Percentiles rank a stretch among this genome's conserved stretches.
Evolutionary conservation across 2,329 filamentous ascomycete species (phyloP).

Genomic region (Penicillium sp.): DNA sequence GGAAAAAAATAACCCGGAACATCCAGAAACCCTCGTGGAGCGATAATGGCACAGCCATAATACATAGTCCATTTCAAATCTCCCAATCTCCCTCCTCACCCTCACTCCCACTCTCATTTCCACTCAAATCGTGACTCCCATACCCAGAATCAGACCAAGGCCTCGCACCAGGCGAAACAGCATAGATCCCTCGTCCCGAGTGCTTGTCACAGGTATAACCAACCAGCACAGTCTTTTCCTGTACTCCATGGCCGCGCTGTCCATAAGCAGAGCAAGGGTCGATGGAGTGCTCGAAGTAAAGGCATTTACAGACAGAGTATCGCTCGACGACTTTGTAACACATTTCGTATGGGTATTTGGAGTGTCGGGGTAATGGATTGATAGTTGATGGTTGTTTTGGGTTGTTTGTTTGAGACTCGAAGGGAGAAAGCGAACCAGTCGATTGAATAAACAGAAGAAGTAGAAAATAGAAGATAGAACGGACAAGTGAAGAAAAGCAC

Average conservation of each 20-base stretch:
- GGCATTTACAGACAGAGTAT: slow-evolving; percentile 81
- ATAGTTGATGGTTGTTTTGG: background rate
- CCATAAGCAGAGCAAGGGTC: slow-evolving; percentile 78
- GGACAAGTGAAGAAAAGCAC: background rate
- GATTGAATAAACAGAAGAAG: background rate
- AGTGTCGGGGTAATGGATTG: no score
- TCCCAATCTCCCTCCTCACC: background rate
- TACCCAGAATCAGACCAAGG: slow-evolving; percentile 29
- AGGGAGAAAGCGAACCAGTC: background rate
- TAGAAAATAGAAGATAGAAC: background rate
- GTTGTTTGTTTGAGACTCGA: background rate
- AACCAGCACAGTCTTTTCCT: slow-evolving; percentile 75
- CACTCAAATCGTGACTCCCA: slow-evolving; percentile 12
- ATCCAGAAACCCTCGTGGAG: background rate
- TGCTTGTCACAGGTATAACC: slow-evolving; percentile 74
- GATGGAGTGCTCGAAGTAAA: slow-evolving; percentile 84
- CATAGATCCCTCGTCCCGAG: slow-evolving; percentile 20
- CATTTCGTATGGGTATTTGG: slow-evolving; percentile 53
- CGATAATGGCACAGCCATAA: background rate
- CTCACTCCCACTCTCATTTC: slow-evolving; percentile 17
- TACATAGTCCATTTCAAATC: background rate
- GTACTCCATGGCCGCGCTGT: slow-evolving; percentile 67
- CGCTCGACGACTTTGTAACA: slow-evolving; percentile 84
- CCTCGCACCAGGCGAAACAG: slow-evolving; percentile 8
- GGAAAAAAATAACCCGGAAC: background rate